A percentile compares a stretch with the other conserved stretches of the same genome.
Conservation (phyloP, 2,329 filamentous ascomycete species). For the Moelleriella libera region DNA sequence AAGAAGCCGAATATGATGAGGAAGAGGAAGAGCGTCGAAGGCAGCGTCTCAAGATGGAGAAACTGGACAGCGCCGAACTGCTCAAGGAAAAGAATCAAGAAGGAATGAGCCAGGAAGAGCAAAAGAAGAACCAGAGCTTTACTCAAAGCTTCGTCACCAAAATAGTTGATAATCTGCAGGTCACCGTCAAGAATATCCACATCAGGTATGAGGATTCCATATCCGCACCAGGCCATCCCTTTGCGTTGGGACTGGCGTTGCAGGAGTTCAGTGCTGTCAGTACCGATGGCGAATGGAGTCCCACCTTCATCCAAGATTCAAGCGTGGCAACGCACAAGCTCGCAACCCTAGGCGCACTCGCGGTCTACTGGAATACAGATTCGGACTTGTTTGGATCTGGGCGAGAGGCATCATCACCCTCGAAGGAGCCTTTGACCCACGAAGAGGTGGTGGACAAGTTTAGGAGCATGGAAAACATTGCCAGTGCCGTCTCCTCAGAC, state of each 20-base stretch:
- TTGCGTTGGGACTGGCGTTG: constrained; percentile 81
- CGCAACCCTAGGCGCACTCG: constrained; percentile 75
- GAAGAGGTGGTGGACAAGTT: constrained; percentile 66
- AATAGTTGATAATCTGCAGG: constrained; percentile 95
- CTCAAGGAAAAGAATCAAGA: constrained; percentile 86
- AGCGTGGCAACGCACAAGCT: constrained; percentile 80
- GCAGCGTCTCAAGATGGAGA: constrained; percentile 96
- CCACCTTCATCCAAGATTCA: constrained; percentile 87
- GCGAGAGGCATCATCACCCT: constrained; percentile 40
- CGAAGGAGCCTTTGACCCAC: constrained; percentile 50
- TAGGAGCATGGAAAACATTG: constrained; percentile 63
- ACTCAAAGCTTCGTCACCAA: constrained; percentile 89
- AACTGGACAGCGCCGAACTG: constrained; percentile 89
- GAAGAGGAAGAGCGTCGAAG: constrained; percentile 79
- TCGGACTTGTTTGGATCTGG: constrained; percentile 70
- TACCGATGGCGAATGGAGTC: constrained; percentile 88
- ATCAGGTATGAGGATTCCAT: constrained; percentile 96
- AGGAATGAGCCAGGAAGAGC: constrained; percentile 85
- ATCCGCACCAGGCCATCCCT: constrained; percentile 86
- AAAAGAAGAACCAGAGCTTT: constrained; percentile 96
- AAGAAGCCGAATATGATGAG: constrained; percentile 84
- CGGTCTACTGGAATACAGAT: constrained; percentile 98
- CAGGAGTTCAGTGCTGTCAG: constrained; percentile 96
- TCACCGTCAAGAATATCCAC: constrained; percentile 97
- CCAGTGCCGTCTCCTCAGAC: constrained; percentile 39